Evolutionary conservation across 2,329 filamentous ascomycete genomes (phyloP), one percentile per base, ranked within the genome.

Genomic region (Grosmannia clavigera): DNA sequence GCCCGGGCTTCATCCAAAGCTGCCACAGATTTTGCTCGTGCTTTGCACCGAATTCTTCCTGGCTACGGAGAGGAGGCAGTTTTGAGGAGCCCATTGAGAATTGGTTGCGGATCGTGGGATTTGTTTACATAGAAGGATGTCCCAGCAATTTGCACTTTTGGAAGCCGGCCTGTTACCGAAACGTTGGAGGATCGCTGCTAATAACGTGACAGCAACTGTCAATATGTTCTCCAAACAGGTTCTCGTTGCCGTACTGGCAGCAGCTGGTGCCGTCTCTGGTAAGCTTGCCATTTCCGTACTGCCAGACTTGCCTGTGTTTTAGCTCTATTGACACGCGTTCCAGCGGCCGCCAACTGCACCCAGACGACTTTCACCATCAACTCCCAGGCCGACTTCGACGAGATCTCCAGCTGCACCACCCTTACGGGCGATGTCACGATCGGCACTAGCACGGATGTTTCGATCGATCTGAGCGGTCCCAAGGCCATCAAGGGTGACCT

Each of bases 341-440:
- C n/a, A 67, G 66, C 69, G 19, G 59, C 62, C 9, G 54, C 55
- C 48, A 59, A 58, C 46, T 68, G 66, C 68, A 68, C 68, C 56
- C 68, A 71, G 62, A 61, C 68, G 58, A 75, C 75, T 22, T 73
- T 75, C 63, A 84, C 81, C 66, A 78, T 90, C 75, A 79, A 79
- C 72, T 85, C 81, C 73, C 80, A 77, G 59, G 81, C 82, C 66
- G 80, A 88, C 69, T 84, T 81, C 61, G 78, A 78, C 22, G 71
- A 70, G 56, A 75, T 92, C 62, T 72, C 80, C 59, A 68, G 70
- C 64, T 96, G 92, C 81, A 70, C 74, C n/a, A 87, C 81, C 60
- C 80, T 89, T 70, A 75, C 81, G 58, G 90, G 87, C 68, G 79
- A 81, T 70, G 77, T 96, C 63, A 78, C 82, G 64, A 79, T 95